Evolutionary conservation across 208 protist genomes (phyloP).

Genomic region (Trypanosoma brucei): DNA sequence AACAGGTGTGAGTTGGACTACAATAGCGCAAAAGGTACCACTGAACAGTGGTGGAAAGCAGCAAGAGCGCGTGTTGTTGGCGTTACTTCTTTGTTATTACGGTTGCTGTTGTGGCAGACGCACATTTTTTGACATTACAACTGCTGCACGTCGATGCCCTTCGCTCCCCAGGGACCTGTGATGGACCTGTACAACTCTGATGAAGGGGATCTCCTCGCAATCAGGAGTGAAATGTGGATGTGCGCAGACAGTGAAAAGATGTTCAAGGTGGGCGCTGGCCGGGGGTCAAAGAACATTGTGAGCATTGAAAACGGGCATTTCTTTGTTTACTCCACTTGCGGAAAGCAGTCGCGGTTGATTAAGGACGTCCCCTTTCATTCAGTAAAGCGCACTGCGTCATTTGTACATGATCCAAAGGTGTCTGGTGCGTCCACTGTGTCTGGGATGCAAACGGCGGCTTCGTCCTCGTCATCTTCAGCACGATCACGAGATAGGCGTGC

Average conservation of each 20-base stretch:
- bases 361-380: conserved; percentile 68
- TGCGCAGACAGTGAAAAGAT: conserved; percentile 61
- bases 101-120: too few relatives aligned
- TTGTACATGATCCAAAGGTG: conserved; percentile 53
- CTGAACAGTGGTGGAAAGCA: too few relatives aligned
- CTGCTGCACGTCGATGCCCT: too few relatives aligned
- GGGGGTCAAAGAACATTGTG: conserved; percentile 70
- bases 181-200: conserved; percentile 24
- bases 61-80: too few relatives aligned
- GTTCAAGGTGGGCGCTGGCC: conserved; percentile 60
- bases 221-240: conserved; percentile 75
- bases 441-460: too few relatives aligned
- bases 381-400: conserved; percentile 74
- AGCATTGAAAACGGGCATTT: conserved; percentile 66
- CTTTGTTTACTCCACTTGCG: conserved; percentile 58
- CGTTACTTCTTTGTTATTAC: too few relatives aligned
- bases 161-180: neutral
- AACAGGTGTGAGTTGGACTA: too few relatives aligned
- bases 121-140: too few relatives aligned
- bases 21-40: too few relatives aligned
- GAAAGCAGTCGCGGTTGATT: conserved; percentile 38
- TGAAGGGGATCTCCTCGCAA: conserved; percentile 52
- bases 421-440: too few relatives aligned
- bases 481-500: too few relatives aligned
- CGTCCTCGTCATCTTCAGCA: too few relatives aligned